These are phyloP conservation scores for Colletotrichum orbiculare DNA, from an alignment of 2,329 filamentous ascomycete genomes.

Conservation along the genomic window DNA sequence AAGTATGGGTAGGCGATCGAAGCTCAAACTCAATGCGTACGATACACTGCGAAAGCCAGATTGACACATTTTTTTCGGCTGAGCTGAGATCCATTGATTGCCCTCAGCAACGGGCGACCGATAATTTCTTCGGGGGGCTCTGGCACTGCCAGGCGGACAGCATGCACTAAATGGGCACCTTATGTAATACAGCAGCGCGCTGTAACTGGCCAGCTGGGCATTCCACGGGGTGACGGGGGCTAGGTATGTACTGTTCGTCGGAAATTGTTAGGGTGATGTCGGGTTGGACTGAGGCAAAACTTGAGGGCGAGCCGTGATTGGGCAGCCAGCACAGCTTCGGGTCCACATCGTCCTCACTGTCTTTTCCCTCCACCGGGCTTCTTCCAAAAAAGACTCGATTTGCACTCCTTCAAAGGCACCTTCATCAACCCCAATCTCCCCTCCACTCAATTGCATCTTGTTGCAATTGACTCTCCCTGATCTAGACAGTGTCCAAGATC, in stretches of 20 bases:
- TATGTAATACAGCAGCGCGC: neutral
- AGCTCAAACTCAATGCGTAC: conserved; percentile 23
- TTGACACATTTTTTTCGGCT: conserved; percentile 26
- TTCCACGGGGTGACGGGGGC: conserved; percentile 33
- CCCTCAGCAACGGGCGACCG: neutral
- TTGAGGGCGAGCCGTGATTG: conserved; percentile 30
- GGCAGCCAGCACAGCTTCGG: conserved; percentile 30
- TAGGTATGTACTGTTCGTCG: conserved; percentile 28
- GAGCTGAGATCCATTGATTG: conserved; percentile 22
- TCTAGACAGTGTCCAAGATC: conserved; percentile 63
- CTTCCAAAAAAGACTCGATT: conserved; percentile 55
- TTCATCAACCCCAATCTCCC: conserved; percentile 66
- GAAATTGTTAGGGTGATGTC: conserved; percentile 39
- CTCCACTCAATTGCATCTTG: conserved; percentile 70
- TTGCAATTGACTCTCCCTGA: conserved; percentile 71
- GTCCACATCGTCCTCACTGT: conserved; percentile 46
- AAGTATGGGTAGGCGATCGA: too few relatives aligned
- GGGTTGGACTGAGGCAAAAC: conserved; percentile 39
- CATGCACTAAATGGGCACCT: neutral
- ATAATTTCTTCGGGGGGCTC: conserved; percentile 6
- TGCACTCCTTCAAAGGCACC: conserved; percentile 60
- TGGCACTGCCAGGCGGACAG: conserved; percentile 1
- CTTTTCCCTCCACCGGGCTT: conserved; percentile 55
- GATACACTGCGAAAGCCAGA: conserved; percentile 23
- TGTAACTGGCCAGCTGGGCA: neutral